These are phyloP conservation scores for Trichosanthes truncata DNA, from an alignment of 306 rosid species.

Conservation along the genomic window DNA sequence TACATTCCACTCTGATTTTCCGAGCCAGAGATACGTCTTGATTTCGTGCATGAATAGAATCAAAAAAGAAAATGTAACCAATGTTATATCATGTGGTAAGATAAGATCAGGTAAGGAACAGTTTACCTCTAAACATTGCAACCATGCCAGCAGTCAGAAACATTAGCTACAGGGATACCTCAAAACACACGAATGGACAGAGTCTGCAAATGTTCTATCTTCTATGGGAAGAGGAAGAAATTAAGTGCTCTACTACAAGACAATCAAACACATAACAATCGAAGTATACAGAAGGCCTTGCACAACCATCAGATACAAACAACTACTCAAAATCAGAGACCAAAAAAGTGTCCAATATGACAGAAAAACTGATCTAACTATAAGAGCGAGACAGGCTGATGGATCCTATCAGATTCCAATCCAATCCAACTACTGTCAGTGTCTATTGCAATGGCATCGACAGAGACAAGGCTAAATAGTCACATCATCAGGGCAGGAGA, in stretches of 20 bases:
- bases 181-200: background rate
- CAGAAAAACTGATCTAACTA: constrained; percentile 3
- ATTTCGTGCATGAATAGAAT: background rate
- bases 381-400: background rate
- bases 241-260: background rate
- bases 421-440: background rate
- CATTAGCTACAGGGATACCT: background rate
- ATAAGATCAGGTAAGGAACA: background rate
- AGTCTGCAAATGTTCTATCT: background rate
- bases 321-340: background rate
- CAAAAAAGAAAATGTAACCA: background rate
- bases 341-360: background rate
- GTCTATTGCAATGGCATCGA: background rate
- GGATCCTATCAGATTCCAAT: background rate
- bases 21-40: background rate
- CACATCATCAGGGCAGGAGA: background rate
- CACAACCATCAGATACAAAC: background rate
- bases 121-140: background rate
- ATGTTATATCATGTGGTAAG: background rate
- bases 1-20: background rate
- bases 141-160: background rate
- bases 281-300: background rate
- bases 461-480: background rate
- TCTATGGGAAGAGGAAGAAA: background rate
- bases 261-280: background rate